These are phyloP conservation scores for Ajuga chamaepitys DNA, from an alignment of 257 asterid species.

Conservation along the genomic window DNA sequence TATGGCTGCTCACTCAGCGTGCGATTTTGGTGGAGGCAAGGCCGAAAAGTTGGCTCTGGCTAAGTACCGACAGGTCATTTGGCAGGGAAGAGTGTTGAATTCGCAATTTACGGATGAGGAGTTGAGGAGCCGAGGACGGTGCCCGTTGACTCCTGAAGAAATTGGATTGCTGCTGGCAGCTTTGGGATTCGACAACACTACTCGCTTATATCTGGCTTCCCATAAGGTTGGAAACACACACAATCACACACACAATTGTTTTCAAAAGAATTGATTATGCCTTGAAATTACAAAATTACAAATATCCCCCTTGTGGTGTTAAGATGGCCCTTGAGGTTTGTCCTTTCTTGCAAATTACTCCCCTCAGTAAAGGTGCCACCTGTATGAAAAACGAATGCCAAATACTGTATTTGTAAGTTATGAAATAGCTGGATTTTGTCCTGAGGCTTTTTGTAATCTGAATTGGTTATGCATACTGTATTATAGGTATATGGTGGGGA, in stretches of 20 bases:
- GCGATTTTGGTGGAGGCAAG: conserved; percentile 99
- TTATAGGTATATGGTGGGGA: conserved; percentile 92
- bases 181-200: conserved; percentile 84
- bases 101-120: conserved; percentile 97
- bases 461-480: background rate
- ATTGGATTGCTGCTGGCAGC: conserved; percentile 93
- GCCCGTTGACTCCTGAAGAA: conserved; percentile 98
- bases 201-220: conserved; percentile 90
- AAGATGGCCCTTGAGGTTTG: no score
- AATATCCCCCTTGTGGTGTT: no score
- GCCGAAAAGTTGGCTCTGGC: conserved; percentile 94
- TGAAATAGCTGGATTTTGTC: no score
- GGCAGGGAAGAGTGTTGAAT: conserved; percentile 96
- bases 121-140: conserved; percentile 91
- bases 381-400: no score
- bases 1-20: conserved; percentile 99
- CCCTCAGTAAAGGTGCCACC: background rate
- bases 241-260: no score
- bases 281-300: no score
- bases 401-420: no score
- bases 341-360: no score
- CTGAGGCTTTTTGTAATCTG: no score
- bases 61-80: conserved; percentile 85
- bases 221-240: conserved; percentile 66
- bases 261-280: no score